These are phyloP conservation scores for Leccinum sublutescens DNA, from an alignment of 768 basidiomycete genomes.

Conservation along the genomic window DNA sequence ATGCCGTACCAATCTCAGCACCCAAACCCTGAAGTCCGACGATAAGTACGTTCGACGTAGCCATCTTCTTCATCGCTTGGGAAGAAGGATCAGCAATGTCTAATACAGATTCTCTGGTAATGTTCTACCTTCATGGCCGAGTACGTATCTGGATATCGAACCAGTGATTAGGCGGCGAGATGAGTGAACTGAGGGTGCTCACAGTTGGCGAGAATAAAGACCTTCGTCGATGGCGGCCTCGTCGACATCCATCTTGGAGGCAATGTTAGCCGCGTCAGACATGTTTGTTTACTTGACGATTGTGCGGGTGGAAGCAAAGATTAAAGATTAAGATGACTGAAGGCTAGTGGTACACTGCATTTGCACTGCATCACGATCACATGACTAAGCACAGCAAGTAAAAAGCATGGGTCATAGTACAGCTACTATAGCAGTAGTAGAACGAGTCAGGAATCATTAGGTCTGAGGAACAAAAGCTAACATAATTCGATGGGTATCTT, in stretches of 20 bases:
- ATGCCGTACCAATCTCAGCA: slow-evolving; percentile 81
- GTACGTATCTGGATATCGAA: slow-evolving; percentile 70
- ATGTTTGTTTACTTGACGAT: slow-evolving; percentile 24
- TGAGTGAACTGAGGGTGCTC: slow-evolving; percentile 36
- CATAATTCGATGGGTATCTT: background rate
- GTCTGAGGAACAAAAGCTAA: background rate
- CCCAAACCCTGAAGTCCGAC: slow-evolving; percentile 91
- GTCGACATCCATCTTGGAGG: slow-evolving; percentile 78
- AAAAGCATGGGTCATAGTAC: background rate
- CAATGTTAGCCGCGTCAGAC: slow-evolving; percentile 35
- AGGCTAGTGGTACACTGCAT: background rate
- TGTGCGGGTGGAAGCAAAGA: slow-evolving; percentile 6
- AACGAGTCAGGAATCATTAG: background rate
- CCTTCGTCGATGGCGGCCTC: slow-evolving; percentile 90
- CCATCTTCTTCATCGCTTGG: slow-evolving; percentile 98
- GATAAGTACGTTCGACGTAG: slow-evolving; percentile 89
- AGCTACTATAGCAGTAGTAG: too few species aligned
- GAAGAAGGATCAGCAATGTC: slow-evolving; percentile 17
- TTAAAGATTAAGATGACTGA: slow-evolving; percentile 8
- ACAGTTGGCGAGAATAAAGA: slow-evolving; percentile 92
- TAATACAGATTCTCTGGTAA: background rate
- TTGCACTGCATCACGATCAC: background rate
- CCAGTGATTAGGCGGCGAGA: slow-evolving; percentile 15
- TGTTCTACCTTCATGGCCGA: slow-evolving; percentile 86
- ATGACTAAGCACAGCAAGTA: slow-evolving; percentile 22